Evolutionary conservation across 495 filamentous ascomycete species (phyloP).

Genomic region (Cercophora samala): DNA sequence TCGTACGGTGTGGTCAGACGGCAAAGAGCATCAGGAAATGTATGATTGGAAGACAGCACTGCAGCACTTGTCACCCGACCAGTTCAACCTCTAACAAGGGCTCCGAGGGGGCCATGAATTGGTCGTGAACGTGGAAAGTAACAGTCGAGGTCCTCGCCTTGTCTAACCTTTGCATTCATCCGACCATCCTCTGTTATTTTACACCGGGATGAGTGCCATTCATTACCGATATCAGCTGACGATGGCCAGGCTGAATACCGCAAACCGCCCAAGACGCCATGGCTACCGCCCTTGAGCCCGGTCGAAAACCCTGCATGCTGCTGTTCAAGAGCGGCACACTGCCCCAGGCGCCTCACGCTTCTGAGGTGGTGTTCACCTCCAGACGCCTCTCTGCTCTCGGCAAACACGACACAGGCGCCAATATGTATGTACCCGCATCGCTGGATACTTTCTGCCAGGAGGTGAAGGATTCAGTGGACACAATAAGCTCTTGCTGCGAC

Average conservation of each 20-base stretch:
- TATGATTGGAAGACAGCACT: neutral
- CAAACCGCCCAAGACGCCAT: neutral
- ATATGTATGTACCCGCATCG: neutral
- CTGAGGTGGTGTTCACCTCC: neutral
- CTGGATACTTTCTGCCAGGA: neutral
- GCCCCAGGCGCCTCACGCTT: neutral
- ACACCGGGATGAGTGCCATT: neutral
- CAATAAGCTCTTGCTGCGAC: neutral
- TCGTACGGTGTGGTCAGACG: neutral
- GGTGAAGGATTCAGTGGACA: neutral
- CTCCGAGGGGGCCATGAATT: neutral
- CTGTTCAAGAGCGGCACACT: neutral
- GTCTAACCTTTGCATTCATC: neutral
- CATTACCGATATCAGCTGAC: neutral
- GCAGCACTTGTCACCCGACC: neutral
- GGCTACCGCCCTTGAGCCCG: neutral
- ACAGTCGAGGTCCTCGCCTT: neutral
- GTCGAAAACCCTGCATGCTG: neutral
- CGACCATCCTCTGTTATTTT: neutral
- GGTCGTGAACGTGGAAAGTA: neutral
- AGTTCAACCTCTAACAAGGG: neutral
- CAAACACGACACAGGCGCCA: neutral
- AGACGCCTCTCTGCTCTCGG: neutral
- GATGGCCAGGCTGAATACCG: neutral
- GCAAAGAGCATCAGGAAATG: neutral